These are phyloP conservation scores for Micromonas commoda DNA, from an alignment of 139 green algal genomes.

Conservation along the genomic window DNA sequence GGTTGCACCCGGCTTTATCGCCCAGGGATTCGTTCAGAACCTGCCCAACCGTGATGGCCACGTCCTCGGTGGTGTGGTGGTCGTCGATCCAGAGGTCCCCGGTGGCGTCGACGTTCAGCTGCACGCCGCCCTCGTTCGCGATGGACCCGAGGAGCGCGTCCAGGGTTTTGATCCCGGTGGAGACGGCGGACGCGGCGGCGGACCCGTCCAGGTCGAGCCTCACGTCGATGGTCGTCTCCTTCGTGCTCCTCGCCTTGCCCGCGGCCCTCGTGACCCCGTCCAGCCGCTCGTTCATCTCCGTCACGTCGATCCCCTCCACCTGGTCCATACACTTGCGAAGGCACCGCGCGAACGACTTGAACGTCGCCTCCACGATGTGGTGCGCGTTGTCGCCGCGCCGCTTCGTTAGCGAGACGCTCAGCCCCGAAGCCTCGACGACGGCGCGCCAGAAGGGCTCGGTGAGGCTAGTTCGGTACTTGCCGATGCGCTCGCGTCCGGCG, in stretches of 20 bases:
- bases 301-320: conserved; percentile 15
- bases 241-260: conserved; percentile 57
- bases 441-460: conserved; percentile 85
- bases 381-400: conserved; percentile 72
- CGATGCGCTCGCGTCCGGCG: conserved; percentile 57
- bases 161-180: conserved; percentile 6
- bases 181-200: conserved; percentile 48
- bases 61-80: conserved; percentile 98
- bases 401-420: conserved; percentile 78
- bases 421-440: conserved; percentile 78
- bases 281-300: neutral
- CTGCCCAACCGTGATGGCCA: conserved; percentile 59
- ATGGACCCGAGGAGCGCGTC: neutral
- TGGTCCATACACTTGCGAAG: conserved; percentile 77
- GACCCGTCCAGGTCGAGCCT: conserved; percentile 81
- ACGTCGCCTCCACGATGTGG: conserved; percentile 98
- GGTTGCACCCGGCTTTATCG: conserved; percentile 17
- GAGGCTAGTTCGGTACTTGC: conserved; percentile 65
- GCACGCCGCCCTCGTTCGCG: neutral
- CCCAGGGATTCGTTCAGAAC: conserved; percentile 25
- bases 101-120: neutral
- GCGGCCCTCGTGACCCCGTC: neutral
- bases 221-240: conserved; percentile 85
- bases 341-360: conserved; percentile 96
- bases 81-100: conserved; percentile 98